phyloP scores from a whole-genome alignment of 768 basidiomycete species.

The Phylloporus sp. region DNA sequence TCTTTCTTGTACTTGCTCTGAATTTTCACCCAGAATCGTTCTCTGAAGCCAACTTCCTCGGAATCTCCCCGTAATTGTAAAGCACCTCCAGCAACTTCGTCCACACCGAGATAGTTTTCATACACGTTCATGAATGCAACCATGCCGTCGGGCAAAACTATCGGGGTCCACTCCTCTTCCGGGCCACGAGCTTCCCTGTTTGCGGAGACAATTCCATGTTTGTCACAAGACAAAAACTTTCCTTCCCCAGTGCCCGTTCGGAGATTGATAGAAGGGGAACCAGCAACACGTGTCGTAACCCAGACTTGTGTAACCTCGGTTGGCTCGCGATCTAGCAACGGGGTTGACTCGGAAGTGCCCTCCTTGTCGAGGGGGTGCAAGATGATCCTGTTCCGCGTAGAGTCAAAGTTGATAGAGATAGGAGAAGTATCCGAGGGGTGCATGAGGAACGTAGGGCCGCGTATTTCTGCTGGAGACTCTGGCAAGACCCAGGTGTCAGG shows the following conservation, averaged over 20 bases:
- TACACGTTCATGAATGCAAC: conserved; percentile 85
- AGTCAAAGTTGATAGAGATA: conserved; percentile 71
- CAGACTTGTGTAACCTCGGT: conserved; percentile 86
- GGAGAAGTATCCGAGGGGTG: conserved; percentile 80
- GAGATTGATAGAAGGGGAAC: conserved; percentile 78
- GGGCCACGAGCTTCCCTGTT: conserved; percentile 87
- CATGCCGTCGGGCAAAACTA: conserved; percentile 79
- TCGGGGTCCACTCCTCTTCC: conserved; percentile 91
- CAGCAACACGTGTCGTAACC: conserved; percentile 84
- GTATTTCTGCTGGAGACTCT: conserved; percentile 64
- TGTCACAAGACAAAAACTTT: conserved; percentile 86
- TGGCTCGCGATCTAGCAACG: conserved; percentile 63
- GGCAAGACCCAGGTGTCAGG: conserved; percentile 79
- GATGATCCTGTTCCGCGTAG: conserved; percentile 69
- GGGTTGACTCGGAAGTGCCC: conserved; percentile 39
- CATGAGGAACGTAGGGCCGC: conserved; percentile 81
- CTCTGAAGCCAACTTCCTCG: conserved; percentile 78
- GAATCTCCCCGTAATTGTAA: conserved; percentile 78
- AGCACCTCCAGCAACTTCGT: conserved; percentile 81
- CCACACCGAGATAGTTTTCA: conserved; percentile 80
- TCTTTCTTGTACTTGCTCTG: conserved; percentile 88
- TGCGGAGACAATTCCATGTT: conserved; percentile 76
- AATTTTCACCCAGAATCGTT: conserved; percentile 86
- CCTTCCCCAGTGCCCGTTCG: conserved; percentile 84
- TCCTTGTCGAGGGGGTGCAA: conserved; percentile 62